These are phyloP conservation scores for Quercus glauca DNA, from an alignment of 306 rosid species.

Conservation along the genomic window DNA sequence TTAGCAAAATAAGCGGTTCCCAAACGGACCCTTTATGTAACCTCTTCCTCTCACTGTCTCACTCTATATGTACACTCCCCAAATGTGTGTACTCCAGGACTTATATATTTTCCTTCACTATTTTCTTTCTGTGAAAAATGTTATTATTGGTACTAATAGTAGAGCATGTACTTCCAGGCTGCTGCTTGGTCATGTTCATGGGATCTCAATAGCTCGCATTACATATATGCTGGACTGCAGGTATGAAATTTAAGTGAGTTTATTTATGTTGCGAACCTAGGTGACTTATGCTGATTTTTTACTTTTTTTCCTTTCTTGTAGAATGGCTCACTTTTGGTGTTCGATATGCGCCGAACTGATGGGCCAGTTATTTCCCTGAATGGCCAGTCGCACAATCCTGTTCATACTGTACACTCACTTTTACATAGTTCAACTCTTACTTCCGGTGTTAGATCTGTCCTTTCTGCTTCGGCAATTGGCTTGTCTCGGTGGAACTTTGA, in stretches of 20 bases:
- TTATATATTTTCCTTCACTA: background rate
- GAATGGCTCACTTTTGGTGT: slow-evolving; percentile 80
- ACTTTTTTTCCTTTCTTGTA: slow-evolving; percentile 28
- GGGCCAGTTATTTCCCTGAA: slow-evolving; percentile 58
- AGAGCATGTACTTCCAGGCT: slow-evolving; percentile 39
- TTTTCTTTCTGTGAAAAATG: background rate
- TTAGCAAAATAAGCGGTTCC: no score
- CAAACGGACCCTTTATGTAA: background rate
- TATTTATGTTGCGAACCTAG: slow-evolving; percentile 4
- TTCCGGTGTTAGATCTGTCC: slow-evolving; percentile 42
- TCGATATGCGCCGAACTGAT: slow-evolving; percentile 77
- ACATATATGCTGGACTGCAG: slow-evolving; percentile 86
- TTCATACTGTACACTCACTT: slow-evolving; percentile 75
- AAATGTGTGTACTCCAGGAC: background rate
- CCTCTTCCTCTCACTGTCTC: background rate
- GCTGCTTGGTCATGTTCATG: slow-evolving; percentile 96
- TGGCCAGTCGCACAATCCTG: slow-evolving; percentile 71
- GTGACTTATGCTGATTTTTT: slow-evolving; percentile 21
- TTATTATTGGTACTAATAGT: background rate
- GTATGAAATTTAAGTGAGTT: slow-evolving; percentile 36
- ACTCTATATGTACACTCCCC: background rate
- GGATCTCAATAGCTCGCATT: slow-evolving; percentile 61
- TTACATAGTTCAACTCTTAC: slow-evolving; percentile 42
- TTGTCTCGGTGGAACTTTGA: slow-evolving; percentile 70
- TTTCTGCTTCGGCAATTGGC: slow-evolving; percentile 87